Conservation (phyloP, 2,329 filamentous ascomycete species). For the Pseudocercospora fijiensis region DNA sequence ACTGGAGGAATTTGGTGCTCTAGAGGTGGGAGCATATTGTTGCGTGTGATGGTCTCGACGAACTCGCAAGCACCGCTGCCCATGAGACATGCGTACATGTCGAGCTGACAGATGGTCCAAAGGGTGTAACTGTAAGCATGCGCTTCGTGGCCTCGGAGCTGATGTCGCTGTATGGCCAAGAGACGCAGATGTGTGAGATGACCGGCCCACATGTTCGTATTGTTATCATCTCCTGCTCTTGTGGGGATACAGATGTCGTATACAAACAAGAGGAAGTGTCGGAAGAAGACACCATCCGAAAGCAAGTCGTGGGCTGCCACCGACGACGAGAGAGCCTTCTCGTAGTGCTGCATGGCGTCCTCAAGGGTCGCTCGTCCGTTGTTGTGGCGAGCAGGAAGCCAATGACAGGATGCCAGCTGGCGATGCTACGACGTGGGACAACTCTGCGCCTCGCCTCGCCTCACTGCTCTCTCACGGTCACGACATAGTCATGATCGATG, state of each 20-base stretch:
- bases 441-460: background rate
- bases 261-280: conserved; percentile 57
- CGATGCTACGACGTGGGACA: conserved; percentile 10
- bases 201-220: conserved; percentile 54
- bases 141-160: conserved; percentile 40
- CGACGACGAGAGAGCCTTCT: conserved; percentile 47
- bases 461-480: background rate
- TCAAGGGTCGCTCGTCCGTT: conserved; percentile 47
- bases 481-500: background rate
- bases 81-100: conserved; percentile 56
- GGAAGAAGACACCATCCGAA: conserved; percentile 57
- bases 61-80: conserved; percentile 54
- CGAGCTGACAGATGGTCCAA: conserved; percentile 56
- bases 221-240: conserved; percentile 34
- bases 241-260: conserved; percentile 51
- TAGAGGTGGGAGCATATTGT: conserved; percentile 49
- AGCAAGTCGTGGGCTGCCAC: conserved; percentile 54
- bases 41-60: conserved; percentile 48
- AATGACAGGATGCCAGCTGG: conserved; percentile 17
- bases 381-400: conserved; percentile 32
- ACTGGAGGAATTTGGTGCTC: conserved; percentile 28
- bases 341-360: conserved; percentile 56
- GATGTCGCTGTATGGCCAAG: conserved; percentile 50
- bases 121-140: conserved; percentile 51
- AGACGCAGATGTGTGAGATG: conserved; percentile 54